Percentiles rank a stretch among this genome's conserved stretches.
These are phyloP conservation scores for Simplicillium sp. DNA, from an alignment of 2,329 filamentous ascomycete genomes.

Conservation along the genomic window DNA sequence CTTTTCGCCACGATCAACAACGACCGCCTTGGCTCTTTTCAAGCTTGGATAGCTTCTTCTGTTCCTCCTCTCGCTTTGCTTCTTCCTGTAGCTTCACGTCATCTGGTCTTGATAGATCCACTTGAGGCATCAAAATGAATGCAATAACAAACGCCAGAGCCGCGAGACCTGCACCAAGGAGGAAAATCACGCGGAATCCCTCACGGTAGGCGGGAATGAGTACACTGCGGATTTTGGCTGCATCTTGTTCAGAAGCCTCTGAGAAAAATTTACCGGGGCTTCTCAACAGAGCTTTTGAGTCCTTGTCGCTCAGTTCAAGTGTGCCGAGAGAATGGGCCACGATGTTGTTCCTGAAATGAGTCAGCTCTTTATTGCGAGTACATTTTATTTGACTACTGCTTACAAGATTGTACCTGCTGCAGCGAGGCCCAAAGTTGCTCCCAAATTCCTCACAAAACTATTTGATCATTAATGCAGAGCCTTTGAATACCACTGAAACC, in stretches of 20 bases:
- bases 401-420: constrained; percentile 28
- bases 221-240: constrained; percentile 17
- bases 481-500: not conserved
- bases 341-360: constrained; percentile 25
- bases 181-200: constrained; percentile 28
- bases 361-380: not conserved
- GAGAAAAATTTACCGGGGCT: constrained; percentile 23
- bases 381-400: constrained; percentile 3
- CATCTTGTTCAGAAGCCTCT: constrained; percentile 16
- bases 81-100: constrained; percentile 26
- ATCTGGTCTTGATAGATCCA: constrained; percentile 25
- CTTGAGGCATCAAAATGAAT: constrained; percentile 28
- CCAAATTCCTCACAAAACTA: constrained; percentile 30
- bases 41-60: not conserved
- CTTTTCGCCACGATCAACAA: too few species aligned
- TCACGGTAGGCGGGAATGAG: constrained; percentile 25
- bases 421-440: constrained; percentile 27
- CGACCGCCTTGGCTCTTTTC: too few species aligned
- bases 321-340: constrained; percentile 15
- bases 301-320: constrained; percentile 12
- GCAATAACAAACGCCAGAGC: constrained; percentile 25
- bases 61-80: constrained; percentile 12
- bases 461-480: not conserved
- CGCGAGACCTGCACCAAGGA: constrained; percentile 24
- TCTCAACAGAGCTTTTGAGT: constrained; percentile 17